phyloP scores from a whole-genome alignment of 164 flowering plant genomes.

The Tinospora cordifolia region DNA sequence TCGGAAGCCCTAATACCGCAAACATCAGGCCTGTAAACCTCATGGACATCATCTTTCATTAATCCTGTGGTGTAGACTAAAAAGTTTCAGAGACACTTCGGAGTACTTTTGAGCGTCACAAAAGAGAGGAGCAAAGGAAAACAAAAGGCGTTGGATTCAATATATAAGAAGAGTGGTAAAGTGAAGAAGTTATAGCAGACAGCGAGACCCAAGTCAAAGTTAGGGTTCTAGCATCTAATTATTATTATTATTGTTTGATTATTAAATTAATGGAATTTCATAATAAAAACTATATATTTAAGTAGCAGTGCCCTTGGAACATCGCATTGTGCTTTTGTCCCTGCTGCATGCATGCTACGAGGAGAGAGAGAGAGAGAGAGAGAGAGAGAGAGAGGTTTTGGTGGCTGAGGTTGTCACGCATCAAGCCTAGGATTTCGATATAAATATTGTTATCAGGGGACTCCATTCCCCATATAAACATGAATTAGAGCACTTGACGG shows the following conservation, averaged over 20 bases:
- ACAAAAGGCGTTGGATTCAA: slow-evolving; percentile 16
- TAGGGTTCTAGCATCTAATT: slow-evolving; percentile 28
- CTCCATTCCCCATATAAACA: slow-evolving; percentile 24
- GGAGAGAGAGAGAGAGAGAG: slow-evolving; percentile 15
- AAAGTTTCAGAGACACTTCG: slow-evolving; percentile 5
- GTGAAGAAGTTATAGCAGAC: no score
- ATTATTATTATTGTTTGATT: slow-evolving; percentile 12
- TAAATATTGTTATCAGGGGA: slow-evolving; percentile 13
- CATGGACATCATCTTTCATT: slow-evolving; percentile 25
- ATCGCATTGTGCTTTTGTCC: slow-evolving; percentile 21
- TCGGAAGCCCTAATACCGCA: slow-evolving; percentile 24
- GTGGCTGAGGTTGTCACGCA: slow-evolving; percentile 17
- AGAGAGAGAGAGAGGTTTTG: slow-evolving; percentile 4
- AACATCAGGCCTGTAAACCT: slow-evolving; percentile 20
- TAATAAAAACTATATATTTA: slow-evolving; percentile 33
- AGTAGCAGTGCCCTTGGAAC: no score
- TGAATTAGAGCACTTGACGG: slow-evolving; percentile 1
- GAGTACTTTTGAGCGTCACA: slow-evolving; percentile 10
- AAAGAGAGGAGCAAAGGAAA: slow-evolving; percentile 21
- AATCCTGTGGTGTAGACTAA: not conserved
- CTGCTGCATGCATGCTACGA: slow-evolving; percentile 65
- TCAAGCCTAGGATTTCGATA: slow-evolving; percentile 21
- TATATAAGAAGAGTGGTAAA: slow-evolving; percentile 21
- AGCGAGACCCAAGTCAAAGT: slow-evolving; percentile 31
- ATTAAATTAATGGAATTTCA: slow-evolving; percentile 26